Percentiles rank a stretch among this genome's conserved stretches.
These are phyloP conservation scores for Gomphus sp. DNA, from an alignment of 1,284 basidiomycete genomes.

Conservation along the genomic window DNA sequence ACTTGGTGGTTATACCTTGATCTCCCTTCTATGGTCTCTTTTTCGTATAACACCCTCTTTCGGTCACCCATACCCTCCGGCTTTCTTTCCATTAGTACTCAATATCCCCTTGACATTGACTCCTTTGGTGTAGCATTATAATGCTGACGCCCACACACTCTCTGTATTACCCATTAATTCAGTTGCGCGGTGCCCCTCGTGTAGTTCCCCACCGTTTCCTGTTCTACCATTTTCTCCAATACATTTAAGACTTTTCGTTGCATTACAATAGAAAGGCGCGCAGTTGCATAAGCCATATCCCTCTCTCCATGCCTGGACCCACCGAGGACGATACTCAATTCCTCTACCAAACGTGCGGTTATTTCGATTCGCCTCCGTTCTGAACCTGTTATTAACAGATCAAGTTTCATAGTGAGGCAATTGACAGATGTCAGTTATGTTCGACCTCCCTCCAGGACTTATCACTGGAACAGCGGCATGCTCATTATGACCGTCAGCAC, in stretches of 20 bases:
- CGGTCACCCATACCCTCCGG: neutral
- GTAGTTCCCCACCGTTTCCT: slow-evolving; percentile 4
- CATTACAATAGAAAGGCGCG: too few species aligned
- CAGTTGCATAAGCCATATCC: neutral
- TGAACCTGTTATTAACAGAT: slow-evolving; percentile 9
- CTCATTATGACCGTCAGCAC: slow-evolving; percentile 18
- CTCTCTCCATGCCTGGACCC: neutral
- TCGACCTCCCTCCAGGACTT: slow-evolving; percentile 11
- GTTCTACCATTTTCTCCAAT: neutral
- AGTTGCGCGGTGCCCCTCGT: neutral
- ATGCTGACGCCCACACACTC: slow-evolving; percentile 1
- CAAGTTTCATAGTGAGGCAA: slow-evolving; percentile 6
- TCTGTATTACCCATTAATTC: slow-evolving; percentile 7
- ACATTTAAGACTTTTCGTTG: neutral
- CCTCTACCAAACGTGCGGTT: slow-evolving; percentile 10
- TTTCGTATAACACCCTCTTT: neutral
- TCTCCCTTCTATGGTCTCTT: neutral
- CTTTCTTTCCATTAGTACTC: neutral
- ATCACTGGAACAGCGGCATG: slow-evolving; percentile 13
- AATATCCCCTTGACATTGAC: neutral
- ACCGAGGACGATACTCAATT: slow-evolving; percentile 15
- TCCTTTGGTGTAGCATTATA: slow-evolving; percentile 8
- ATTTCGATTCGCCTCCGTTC: neutral
- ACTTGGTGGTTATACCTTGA: neutral
- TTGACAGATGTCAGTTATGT: slow-evolving; percentile 13